These are phyloP conservation scores for Jacaranda copaia DNA, from an alignment of 257 asterid genomes.

Conservation along the genomic window DNA sequence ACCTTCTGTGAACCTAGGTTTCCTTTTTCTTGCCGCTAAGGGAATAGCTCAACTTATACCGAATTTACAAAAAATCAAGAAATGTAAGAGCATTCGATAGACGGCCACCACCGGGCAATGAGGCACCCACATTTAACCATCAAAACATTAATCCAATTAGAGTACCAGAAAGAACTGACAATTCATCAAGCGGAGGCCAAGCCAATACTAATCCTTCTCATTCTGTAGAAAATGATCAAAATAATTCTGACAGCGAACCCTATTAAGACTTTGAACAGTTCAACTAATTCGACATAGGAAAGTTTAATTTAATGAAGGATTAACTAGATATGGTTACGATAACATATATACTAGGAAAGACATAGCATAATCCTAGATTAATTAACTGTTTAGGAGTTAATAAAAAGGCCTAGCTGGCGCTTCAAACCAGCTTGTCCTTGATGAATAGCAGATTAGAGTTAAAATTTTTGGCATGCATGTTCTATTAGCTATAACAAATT, in stretches of 20 bases:
- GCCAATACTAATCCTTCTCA: background rate
- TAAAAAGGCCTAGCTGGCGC: too few relatives aligned
- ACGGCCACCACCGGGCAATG: conserved; percentile 42
- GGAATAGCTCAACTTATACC: conserved; percentile 60
- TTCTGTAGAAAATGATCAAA: background rate
- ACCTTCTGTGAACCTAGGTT: too few relatives aligned
- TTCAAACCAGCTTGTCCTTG: too few relatives aligned
- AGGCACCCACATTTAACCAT: background rate
- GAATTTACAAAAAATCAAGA: conserved; percentile 58
- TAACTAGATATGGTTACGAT: too few relatives aligned
- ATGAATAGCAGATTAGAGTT: too few relatives aligned
- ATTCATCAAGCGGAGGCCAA: conserved; percentile 3
- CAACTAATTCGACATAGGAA: conserved; percentile 16
- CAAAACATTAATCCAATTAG: background rate
- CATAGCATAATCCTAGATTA: too few relatives aligned
- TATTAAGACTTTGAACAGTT: conserved; percentile 39
- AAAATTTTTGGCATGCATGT: too few relatives aligned
- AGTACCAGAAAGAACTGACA: background rate
- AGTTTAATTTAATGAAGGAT: background rate
- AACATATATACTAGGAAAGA: too few relatives aligned
- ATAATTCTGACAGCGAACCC: conserved; percentile 10
- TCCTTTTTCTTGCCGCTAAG: conserved; percentile 37
- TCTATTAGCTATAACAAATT: too few relatives aligned
- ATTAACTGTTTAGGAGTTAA: too few relatives aligned
- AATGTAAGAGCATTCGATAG: conserved; percentile 59